These are phyloP conservation scores for Mariannaea sp. DNA, from an alignment of 2,329 filamentous ascomycete species.

Conservation along the genomic window DNA sequence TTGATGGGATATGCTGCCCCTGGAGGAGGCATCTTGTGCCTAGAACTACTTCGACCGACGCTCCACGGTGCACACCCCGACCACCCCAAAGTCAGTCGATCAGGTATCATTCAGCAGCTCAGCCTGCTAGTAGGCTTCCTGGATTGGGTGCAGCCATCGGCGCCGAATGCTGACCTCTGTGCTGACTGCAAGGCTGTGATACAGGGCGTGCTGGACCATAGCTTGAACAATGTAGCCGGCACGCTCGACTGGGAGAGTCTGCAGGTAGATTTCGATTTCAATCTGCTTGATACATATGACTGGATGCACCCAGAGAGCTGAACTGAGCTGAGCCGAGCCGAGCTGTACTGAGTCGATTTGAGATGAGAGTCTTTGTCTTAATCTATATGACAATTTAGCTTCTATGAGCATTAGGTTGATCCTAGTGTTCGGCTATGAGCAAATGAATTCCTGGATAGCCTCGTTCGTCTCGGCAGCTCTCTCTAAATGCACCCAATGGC, in stretches of 20 bases:
- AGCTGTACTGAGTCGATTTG: too few species aligned
- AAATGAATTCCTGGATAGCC: slow-evolving; percentile 32
- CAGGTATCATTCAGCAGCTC: slow-evolving; percentile 56
- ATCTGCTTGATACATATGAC: slow-evolving; percentile 55
- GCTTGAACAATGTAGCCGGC: slow-evolving; percentile 46
- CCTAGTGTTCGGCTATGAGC: neutral
- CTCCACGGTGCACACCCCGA: slow-evolving; percentile 41
- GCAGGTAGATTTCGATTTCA: slow-evolving; percentile 50
- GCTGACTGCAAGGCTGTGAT: slow-evolving; percentile 53
- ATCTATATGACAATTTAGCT: too few species aligned
- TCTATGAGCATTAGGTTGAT: too few species aligned
- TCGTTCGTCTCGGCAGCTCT: slow-evolving; percentile 29
- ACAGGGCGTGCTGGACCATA: slow-evolving; percentile 55
- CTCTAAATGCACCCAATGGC: slow-evolving; percentile 46
- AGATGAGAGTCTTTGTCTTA: too few species aligned
- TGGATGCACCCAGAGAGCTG: slow-evolving; percentile 49
- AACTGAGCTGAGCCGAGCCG: too few species aligned
- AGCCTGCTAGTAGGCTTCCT: slow-evolving; percentile 57
- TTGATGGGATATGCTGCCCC: slow-evolving; percentile 57
- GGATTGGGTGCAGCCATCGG: slow-evolving; percentile 54
- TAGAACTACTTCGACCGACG: slow-evolving; percentile 53
- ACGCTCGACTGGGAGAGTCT: slow-evolving; percentile 44
- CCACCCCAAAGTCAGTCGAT: slow-evolving; percentile 47
- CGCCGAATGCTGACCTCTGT: slow-evolving; percentile 56
- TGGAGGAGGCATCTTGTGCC: slow-evolving; percentile 54